phyloP scores from a whole-genome alignment of 306 rosid genomes.

The Fagus sylvatica region DNA sequence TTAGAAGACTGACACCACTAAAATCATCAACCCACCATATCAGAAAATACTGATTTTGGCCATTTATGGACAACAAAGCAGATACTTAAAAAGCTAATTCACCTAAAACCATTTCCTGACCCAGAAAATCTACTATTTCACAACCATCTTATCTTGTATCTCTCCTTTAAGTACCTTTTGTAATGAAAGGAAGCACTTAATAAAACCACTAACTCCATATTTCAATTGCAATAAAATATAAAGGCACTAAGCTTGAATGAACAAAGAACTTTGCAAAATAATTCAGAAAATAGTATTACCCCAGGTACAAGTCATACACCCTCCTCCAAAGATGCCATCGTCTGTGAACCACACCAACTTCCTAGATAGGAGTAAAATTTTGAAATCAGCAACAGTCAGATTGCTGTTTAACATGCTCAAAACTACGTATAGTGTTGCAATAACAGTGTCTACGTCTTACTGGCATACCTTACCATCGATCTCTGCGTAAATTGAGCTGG shows the following conservation, averaged over 20 bases:
- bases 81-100: neutral
- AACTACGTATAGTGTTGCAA: neutral
- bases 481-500: conserved; percentile 93
- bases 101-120: neutral
- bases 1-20: neutral
- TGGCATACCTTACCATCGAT: conserved; percentile 84
- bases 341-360: conserved; percentile 92
- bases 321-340: conserved; percentile 99
- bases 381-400: conserved; percentile 31
- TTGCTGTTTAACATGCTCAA: conserved; percentile 22
- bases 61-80: neutral
- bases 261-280: neutral
- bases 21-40: neutral
- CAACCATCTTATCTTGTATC: neutral
- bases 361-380: conserved; percentile 50
- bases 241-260: neutral
- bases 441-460: conserved; percentile 8
- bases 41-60: neutral
- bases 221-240: neutral
- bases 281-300: conserved; percentile 51
- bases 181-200: neutral
- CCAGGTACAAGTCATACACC: conserved; percentile 91
- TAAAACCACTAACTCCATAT: neutral
- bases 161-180: neutral
- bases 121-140: neutral